Base-by-base conservation (phyloP, 371 early-diverging fungal species). In the Sporodiniella umbellata region DNA sequence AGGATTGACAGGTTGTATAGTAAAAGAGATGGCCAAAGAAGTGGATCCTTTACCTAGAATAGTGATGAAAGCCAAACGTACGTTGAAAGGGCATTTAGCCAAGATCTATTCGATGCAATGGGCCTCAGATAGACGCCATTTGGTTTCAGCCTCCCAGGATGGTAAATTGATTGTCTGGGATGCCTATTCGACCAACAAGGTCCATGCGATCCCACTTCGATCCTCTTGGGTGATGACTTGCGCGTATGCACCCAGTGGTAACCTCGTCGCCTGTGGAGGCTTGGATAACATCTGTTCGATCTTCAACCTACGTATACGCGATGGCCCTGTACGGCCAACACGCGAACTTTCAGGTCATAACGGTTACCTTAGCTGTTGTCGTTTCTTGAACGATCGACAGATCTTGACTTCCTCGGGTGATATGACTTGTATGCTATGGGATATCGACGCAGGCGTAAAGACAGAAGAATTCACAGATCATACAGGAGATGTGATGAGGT, bases 221-320 rank as follows among this genome's bases (percentile, higher is more conserved):
- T 97, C 98, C 0, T 94, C 96, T 7, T 99, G 99, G 99, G 99
- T 99, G 48, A 99, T 99, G 99, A 97, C 98, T 25, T 96, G 96
- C 62, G 98, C 99, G 0, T 99, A 95, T 64, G 90, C 96, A 15
- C 98, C 98, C 4, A 92, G 93, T n/a, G 96, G 98, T 14, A 88
- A 89, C 68, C 90, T 88, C 68, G 98, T 99, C n/a, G 99, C 99
- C 37, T 99, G 96, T 64, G 99, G 99, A 60, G 99, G 99, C 63
- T 83, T 98, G 28, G 99, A 98, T 75, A 98, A 98, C 68, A 86
- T 96, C 57, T 97, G 98, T 72, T 94, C 95, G 11, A 89, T 99
- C 60, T 99, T 95, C 76, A 95, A 93, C 66, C 72, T 98, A 28
- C 88, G 88, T 56, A 85, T 95, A 17, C 86, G 89, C 54, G 95